Conservation (phyloP, 2,329 filamentous ascomycete species). For the Triangularia setosa region DNA sequence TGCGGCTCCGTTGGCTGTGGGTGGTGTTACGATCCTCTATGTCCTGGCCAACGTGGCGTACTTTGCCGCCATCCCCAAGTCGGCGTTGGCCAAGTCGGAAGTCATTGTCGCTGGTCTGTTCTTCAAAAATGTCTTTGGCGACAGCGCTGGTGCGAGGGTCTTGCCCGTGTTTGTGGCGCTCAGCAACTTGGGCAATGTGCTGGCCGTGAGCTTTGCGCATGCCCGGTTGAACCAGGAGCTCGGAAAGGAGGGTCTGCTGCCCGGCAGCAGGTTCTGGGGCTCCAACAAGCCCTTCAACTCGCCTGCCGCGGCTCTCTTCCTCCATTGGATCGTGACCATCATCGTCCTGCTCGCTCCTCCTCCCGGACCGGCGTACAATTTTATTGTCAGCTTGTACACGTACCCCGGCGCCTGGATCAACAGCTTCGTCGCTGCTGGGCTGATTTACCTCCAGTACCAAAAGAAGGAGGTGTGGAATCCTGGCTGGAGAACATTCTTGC, state of each 20-base stretch:
- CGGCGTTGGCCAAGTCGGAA: conserved; percentile 53
- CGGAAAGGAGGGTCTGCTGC: conserved; percentile 66
- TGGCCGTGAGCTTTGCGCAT: conserved; percentile 58
- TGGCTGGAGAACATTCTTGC: conserved; percentile 49
- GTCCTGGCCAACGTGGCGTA: conserved; percentile 63
- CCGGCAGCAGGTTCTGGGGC: conserved; percentile 62
- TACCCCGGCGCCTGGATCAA: conserved; percentile 55
- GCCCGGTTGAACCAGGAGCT: conserved; percentile 59
- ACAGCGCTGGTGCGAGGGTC: conserved; percentile 38
- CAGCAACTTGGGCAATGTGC: conserved; percentile 59
- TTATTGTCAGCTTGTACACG: conserved; percentile 55
- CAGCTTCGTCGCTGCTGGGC: conserved; percentile 46
- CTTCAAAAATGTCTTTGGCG: conserved; percentile 59
- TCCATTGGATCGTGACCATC: conserved; percentile 63
- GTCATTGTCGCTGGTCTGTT: conserved; percentile 59
- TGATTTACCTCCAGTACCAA: conserved; percentile 49
- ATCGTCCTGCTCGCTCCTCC: conserved; percentile 66
- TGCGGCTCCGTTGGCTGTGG: conserved; percentile 56
- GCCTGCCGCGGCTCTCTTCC: conserved; percentile 56
- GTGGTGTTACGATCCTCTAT: conserved; percentile 57
- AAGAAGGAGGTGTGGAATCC: conserved; percentile 50
- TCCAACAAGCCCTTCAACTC: conserved; percentile 65
- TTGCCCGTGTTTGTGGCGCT: conserved; percentile 52
- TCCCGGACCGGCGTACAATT: conserved; percentile 65
- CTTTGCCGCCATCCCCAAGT: conserved; percentile 58